Base-by-base conservation (phyloP, 1,284 basidiomycete genomes). In the Violaceomyces palustris region DNA sequence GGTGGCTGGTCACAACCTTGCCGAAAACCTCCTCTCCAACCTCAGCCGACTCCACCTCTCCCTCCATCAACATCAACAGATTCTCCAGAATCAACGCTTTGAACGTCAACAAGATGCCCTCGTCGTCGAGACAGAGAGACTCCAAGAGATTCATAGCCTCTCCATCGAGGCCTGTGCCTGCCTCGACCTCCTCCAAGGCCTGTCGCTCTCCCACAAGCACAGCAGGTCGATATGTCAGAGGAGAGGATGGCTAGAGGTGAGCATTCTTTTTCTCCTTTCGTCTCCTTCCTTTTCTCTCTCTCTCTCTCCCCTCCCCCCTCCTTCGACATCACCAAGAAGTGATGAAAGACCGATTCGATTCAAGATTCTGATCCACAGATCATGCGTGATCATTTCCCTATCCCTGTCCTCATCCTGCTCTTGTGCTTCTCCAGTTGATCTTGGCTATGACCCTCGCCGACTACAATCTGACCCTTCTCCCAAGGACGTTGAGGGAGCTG, bases 171-270 rank as follows among this genome's bases (percentile, higher is more conserved):
- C 48, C 29, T 54, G 56, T 28, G 51, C 53, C 26, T 28, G 42
- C 30, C 46, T 59, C 31, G 51, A 50, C 42, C 47, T 59, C 36
- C 48, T 59, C 6, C 56, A 59, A 24, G 56, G 56, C 6, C 48
- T 59, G 15, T 41, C 56, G 7, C 51, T 59, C 4, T 59, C 47
- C 42, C 47, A 45, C 35, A 33, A 26, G 11, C 27, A 39, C 2
- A 50, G 35, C 24, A 47, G 43, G 28, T 42, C 45, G 6, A 54
- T 59, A 35, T 48, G 39, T 3, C 41, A 40, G 24, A 47, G 56
- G 31, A 59, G 54, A 26, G 45, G 47, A 3, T 39, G 47, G 6
- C 39, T 59, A 17, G 56, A 59, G 31, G 31, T 32, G 15, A 18
- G 31, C 29, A 30, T n/a, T 4, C 5, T n/a, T 28, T n/a, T 28